Base-by-base conservation (phyloP, 768 basidiomycete genomes). In the Cystobasidium ongulense region DNA sequence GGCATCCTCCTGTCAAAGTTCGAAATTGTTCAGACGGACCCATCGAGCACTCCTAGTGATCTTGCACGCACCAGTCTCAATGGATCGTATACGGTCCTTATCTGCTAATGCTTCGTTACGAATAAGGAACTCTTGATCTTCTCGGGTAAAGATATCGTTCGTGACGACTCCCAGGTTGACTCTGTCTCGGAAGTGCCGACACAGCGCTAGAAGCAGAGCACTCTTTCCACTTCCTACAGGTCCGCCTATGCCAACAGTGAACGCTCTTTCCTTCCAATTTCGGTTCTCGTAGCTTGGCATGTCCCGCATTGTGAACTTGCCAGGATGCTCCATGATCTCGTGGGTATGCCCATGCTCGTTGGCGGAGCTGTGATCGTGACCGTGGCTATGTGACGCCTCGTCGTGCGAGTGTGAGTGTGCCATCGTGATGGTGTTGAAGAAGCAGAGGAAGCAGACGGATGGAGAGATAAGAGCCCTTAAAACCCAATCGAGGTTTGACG, bases 101-200 rank as follows among this genome's bases (percentile, higher is more conserved):
- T 87, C 81, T 0, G 91, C 89, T 5, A 99, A 86, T 0, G 95
- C 95, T 72, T 89, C 86, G 82, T 97, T 91, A 78, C 86, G 88
- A 79, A 99, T 95, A 41, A 99, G 83, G 81, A 99, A 99, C 78
- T 98, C 95, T 81, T 96, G 93, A 79, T 98, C 95, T 81, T 98
- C 95, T 25, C 76, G 66, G 39, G 95, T 99, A 82, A 99, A 99
- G 80, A 99, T 99, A 82, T 99, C 95, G 82, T 99, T 99, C n/a
- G 95, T 99, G 17, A 95, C 92, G 1, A 92, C 92, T 92, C 94
- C 95, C 61, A 99, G 91, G 80, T 99, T 99, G 80, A 90, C 91
- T 75, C 89, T 86, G 36, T 86, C 86, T 73, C 95, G 86, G 61
- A 98, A 83, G 54, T 84, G 85, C 80, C 88, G 86, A 83, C 95